Base-by-base conservation (phyloP, 1,284 basidiomycete species). In the Sphaerobolus stellatus region DNA sequence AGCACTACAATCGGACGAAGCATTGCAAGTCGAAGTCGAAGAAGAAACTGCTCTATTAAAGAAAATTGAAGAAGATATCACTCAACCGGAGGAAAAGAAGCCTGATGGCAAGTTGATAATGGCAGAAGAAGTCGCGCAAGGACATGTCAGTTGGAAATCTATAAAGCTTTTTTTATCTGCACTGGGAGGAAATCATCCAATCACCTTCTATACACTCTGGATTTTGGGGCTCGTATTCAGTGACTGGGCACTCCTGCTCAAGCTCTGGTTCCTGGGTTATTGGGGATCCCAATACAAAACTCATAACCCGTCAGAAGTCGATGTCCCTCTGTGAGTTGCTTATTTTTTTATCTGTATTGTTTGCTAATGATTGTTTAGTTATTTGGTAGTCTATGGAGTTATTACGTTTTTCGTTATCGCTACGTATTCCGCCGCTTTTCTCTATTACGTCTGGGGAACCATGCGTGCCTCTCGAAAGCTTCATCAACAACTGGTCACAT, bases 381-480 rank as follows among this genome's bases (percentile, higher is more conserved):
- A 48, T 29, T 31, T 48, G 25, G 3, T 14, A 13, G n/a, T 48
- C 18, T 48, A 48, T 48, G 45, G 11, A 9, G 11, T 27, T 16
- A 4, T 48, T 27, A 28, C 30, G 45, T 4, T 31, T 8, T 9
- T 9, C 4, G 29, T 20, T 3, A 29, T 8, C n/a, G 4, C 20
- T 22, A 3, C 9, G 14, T 48, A 27, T 18, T 14, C 11, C n/a
- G 3, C n/a, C 4, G 73, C 54, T 80, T 76, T 58, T 66, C 82
- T 14, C 66, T 68, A 4, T 59, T 76, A 1, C 81, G 80, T 61
- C 59, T 71, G 13, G 53, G 67, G 13, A 67, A 74, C 47, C 65
- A 79, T 31, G 13, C 62, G 76, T 40, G 86, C 86, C 2, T 83
- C 83, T 2, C 72, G 75, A 51, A 67, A 66, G 20, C 76, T 90